Evolutionary conservation across 2,329 filamentous ascomycete species (phyloP).

Genomic region (Cryphonectria nitschkei): DNA sequence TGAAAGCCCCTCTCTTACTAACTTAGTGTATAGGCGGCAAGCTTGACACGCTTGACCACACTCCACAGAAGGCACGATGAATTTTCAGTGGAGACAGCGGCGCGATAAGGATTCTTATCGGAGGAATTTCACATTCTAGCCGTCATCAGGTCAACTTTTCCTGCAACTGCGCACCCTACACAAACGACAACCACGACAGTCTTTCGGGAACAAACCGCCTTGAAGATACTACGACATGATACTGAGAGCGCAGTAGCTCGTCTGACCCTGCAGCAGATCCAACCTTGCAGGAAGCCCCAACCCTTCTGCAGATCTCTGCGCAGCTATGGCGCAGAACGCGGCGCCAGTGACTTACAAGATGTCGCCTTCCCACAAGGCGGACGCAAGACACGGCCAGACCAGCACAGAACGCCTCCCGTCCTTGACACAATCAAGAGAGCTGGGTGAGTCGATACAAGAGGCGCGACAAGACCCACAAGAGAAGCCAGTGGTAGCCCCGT

Average conservation of each 20-base stretch:
- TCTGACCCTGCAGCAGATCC: neutral
- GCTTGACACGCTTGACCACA: no score
- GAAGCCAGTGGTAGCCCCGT: slow-evolving; percentile 44
- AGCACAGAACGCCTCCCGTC: slow-evolving; percentile 32
- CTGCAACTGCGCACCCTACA: neutral
- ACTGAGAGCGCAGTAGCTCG: slow-evolving; percentile 11
- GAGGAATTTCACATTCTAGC: slow-evolving; percentile 14
- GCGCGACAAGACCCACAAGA: slow-evolving; percentile 33
- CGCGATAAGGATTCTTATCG: slow-evolving; percentile 21
- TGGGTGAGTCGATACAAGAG: slow-evolving; percentile 56
- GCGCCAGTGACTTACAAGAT: slow-evolving; percentile 26
- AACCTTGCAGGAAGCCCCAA: neutral
- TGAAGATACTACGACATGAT: slow-evolving; percentile 8
- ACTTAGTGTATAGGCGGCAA: no score
- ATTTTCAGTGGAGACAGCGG: neutral
- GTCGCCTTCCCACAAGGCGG: slow-evolving; percentile 25
- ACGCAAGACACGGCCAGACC: slow-evolving; percentile 16
- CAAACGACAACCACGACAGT: neutral
- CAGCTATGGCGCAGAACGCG: slow-evolving; percentile 30
- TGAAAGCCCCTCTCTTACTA: no score
- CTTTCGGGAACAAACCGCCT: neutral
- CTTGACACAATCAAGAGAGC: slow-evolving; percentile 63
- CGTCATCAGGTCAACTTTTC: slow-evolving; percentile 18
- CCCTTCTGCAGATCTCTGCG: neutral
- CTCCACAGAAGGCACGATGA: neutral